phyloP scores from a whole-genome alignment of 345 rosid species.

The Citrus sp. region DNA sequence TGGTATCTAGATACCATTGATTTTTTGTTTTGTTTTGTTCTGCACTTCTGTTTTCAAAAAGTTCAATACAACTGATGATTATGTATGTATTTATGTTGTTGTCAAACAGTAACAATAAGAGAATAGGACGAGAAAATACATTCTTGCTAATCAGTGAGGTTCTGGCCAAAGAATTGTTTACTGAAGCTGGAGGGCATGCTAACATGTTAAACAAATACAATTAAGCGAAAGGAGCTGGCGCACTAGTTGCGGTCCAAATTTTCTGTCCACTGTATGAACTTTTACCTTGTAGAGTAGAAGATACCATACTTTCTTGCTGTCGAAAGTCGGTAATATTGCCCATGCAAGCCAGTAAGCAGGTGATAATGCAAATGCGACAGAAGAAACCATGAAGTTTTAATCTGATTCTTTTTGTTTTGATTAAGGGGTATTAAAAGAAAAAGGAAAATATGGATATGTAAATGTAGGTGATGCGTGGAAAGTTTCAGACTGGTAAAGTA shows the following conservation, averaged over 20 bases:
- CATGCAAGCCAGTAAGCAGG: background rate
- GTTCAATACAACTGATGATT: background rate
- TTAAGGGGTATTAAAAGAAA: rapidly evolving
- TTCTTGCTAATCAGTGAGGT: background rate
- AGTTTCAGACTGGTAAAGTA: background rate
- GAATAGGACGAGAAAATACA: background rate
- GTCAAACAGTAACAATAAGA: background rate
- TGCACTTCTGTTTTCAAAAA: background rate
- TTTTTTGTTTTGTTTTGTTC: background rate
- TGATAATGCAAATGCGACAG: background rate
- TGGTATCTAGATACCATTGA: background rate
- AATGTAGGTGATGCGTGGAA: background rate
- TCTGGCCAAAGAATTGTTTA: background rate
- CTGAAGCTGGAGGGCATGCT: background rate
- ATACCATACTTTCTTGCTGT: background rate
- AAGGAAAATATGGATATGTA: background rate
- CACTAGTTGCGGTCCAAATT: background rate
- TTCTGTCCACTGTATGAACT: background rate
- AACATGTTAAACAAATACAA: background rate
- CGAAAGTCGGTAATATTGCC: background rate
- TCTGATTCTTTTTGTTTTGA: background rate
- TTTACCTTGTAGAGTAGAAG: background rate
- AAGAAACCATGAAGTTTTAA: background rate
- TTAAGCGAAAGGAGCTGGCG: background rate
- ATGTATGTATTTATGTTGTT: background rate